Evolutionary conservation across 176 grass and related monocot species (phyloP).

Genomic region (Avena atlantica): DNA sequence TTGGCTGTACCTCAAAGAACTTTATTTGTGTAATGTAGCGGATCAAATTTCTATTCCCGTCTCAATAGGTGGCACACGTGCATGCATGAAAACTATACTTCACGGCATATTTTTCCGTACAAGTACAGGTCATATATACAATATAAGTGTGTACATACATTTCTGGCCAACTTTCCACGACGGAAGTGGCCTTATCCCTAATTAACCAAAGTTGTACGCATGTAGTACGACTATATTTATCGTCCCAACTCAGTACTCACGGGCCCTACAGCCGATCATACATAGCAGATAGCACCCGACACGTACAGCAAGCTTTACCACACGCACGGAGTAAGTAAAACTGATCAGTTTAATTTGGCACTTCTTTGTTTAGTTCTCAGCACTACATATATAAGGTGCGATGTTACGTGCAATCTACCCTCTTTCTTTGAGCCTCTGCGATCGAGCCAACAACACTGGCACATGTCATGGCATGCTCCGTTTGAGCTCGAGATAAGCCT

Average conservation of each 20-base stretch:
- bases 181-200: neutral
- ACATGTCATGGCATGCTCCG: too few species aligned
- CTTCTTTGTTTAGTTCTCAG: too few species aligned
- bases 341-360: neutral
- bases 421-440: too few species aligned
- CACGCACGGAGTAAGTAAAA: neutral
- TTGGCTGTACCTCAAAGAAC: too few species aligned
- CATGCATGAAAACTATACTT: too few species aligned
- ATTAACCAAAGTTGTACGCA: neutral
- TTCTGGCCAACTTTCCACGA: neutral
- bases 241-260: neutral
- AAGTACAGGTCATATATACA: too few species aligned
- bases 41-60: too few species aligned
- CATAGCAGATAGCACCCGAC: neutral
- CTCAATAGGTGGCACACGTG: too few species aligned
- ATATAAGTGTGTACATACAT: neutral
- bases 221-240: neutral
- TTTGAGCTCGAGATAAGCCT: constrained; percentile 41
- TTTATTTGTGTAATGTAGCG: too few species aligned
- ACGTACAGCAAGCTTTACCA: neutral
- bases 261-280: neutral
- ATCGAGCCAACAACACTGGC: too few species aligned
- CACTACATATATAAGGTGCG: constrained; percentile 2
- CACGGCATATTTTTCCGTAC: too few species aligned
- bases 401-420: constrained; percentile 38